A percentile compares a stretch with the other conserved stretches of the same genome.
Evolutionary conservation across 495 filamentous ascomycete genomes (phyloP).

Genomic region (Pseudoneurospora amorphoporcata): DNA sequence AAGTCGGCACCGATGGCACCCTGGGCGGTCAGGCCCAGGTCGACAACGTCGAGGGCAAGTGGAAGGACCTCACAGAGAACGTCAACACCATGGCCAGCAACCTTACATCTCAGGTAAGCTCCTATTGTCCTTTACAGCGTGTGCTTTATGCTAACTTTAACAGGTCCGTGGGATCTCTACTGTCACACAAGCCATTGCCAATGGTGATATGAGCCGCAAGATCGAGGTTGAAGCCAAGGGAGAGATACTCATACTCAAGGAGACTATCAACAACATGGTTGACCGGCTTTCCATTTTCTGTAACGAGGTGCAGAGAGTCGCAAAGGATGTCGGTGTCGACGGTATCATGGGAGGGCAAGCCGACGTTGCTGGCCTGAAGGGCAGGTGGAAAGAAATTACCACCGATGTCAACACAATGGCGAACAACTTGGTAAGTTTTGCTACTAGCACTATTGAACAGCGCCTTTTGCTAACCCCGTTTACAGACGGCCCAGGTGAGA

Average conservation of each 20-base stretch:
- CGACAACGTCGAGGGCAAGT: slow-evolving; percentile 96
- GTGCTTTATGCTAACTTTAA: slow-evolving; percentile 5
- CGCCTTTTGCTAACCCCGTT: slow-evolving; percentile 6
- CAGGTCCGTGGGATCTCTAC: slow-evolving; percentile 87
- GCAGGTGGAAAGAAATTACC: slow-evolving; percentile 97
- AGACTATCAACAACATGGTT: slow-evolving; percentile 99
- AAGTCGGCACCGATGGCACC: slow-evolving; percentile 96
- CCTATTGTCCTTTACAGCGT: not conserved
- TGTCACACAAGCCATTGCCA: slow-evolving; percentile 94
- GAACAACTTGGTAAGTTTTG: slow-evolving; percentile 58
- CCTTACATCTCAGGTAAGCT: slow-evolving; percentile 64
- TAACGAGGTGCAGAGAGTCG: slow-evolving; percentile 92
- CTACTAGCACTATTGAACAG: not conserved
- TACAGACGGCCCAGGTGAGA: slow-evolving; percentile 81
- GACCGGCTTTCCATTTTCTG: slow-evolving; percentile 92
- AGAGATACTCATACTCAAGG: slow-evolving; percentile 86
- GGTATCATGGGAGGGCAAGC: slow-evolving; percentile 99
- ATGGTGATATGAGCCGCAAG: slow-evolving; percentile 86
- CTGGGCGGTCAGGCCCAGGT: slow-evolving; percentile 94
- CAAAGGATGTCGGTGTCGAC: slow-evolving; percentile 94
- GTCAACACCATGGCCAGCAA: slow-evolving; percentile 94
- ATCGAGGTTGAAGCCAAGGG: slow-evolving; percentile 94
- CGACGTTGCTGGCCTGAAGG: slow-evolving; percentile 85
- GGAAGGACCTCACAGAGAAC: slow-evolving; percentile 97
- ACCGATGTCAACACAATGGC: slow-evolving; percentile 98